Percentiles rank a stretch among this genome's conserved stretches.
Conservation (phyloP, 345 rosid species). For the Balakata baccata region DNA sequence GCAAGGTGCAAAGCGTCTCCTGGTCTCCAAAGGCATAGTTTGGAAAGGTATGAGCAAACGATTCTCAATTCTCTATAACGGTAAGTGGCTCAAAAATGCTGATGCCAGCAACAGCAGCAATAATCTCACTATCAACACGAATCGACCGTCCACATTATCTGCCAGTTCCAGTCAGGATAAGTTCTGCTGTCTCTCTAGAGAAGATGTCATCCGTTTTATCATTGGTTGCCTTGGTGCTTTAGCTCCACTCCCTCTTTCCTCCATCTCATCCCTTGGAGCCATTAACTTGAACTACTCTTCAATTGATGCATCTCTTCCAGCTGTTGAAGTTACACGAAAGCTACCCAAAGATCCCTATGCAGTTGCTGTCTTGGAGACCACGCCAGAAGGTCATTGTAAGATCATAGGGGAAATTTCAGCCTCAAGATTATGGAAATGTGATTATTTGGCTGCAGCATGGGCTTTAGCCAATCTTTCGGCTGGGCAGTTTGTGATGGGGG, state of each 20-base stretch:
- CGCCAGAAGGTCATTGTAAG: conserved; percentile 51
- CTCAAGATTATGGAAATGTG: conserved; percentile 91
- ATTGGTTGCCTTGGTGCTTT: conserved; percentile 97
- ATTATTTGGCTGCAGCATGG: conserved; percentile 91
- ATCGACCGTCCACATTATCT: conserved; percentile 61
- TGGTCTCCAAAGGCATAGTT: conserved; percentile 64
- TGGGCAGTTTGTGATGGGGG: conserved; percentile 96
- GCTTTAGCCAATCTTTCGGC: conserved; percentile 85
- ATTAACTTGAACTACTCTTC: conserved; percentile 55
- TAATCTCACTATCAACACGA: conserved; percentile 38
- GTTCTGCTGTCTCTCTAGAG: conserved; percentile 94
- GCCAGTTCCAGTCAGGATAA: conserved; percentile 49
- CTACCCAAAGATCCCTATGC: conserved; percentile 73
- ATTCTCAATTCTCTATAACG: conserved; percentile 76
- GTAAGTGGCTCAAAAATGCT: conserved; percentile 85
- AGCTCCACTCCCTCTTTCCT: conserved; percentile 88
- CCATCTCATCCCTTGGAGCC: conserved; percentile 68
- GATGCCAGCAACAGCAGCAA: conserved; percentile 51
- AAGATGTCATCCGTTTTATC: conserved; percentile 85
- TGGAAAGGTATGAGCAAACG: conserved; percentile 99
- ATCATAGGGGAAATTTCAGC: conserved; percentile 95
- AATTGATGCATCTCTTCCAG: conserved; percentile 70
- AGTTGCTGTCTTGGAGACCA: conserved; percentile 64
- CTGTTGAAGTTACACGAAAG: conserved; percentile 52
- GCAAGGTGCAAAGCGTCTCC: conserved; percentile 89